phyloP scores from a whole-genome alignment of 2,329 filamentous ascomycete genomes.

The Colletotrichum australisinense region DNA sequence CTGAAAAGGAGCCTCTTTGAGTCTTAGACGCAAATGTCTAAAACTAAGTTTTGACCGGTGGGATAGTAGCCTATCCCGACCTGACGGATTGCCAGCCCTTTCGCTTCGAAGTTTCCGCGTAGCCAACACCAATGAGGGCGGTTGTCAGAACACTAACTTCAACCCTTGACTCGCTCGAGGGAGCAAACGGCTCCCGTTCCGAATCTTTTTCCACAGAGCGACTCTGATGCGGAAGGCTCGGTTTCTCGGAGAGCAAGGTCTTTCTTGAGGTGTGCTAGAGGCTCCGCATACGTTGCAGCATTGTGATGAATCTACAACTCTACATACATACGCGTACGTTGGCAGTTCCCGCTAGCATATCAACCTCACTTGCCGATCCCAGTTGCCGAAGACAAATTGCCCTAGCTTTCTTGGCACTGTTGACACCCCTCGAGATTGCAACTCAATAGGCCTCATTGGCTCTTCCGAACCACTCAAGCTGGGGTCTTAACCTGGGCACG shows the following conservation, averaged over 20 bases:
- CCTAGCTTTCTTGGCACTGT: constrained; percentile 16
- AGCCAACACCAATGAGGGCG: background rate
- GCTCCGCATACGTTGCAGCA: background rate
- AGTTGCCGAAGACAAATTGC: constrained; percentile 29
- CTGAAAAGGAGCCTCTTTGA: background rate
- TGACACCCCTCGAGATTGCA: constrained; percentile 9
- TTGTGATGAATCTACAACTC: background rate
- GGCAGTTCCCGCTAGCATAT: background rate
- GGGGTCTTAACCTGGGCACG: constrained; percentile 12
- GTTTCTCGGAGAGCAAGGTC: background rate
- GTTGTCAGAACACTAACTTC: background rate
- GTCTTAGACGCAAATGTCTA: background rate
- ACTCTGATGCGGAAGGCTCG: background rate
- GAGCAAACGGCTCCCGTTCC: background rate
- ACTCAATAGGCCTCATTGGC: constrained; percentile 16
- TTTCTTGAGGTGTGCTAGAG: background rate
- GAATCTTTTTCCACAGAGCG: background rate
- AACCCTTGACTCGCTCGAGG: background rate
- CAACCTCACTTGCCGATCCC: constrained; percentile 23
- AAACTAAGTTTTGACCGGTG: background rate
- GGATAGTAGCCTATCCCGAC: background rate
- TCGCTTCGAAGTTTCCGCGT: background rate
- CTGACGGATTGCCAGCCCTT: background rate
- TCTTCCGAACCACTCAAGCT: background rate
- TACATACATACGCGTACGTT: background rate